Conservation (phyloP, 2,329 filamentous ascomycete genomes). For the Stagonosporopsis tanaceti region DNA sequence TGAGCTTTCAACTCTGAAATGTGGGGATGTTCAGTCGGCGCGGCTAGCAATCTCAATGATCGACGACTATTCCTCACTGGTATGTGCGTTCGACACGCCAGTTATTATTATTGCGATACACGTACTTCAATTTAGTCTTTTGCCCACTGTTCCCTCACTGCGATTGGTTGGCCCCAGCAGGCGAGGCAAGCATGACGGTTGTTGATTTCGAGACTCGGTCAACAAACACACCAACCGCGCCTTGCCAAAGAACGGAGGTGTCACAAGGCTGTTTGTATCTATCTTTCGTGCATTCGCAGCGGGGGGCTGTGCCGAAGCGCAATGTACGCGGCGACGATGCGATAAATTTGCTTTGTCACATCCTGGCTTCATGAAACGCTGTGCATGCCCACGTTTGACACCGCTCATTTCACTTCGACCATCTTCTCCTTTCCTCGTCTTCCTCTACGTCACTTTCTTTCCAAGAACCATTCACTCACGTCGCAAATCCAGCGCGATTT, state of each 20-base stretch:
- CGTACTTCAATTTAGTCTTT: background rate
- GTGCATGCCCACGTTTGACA: slow-evolving; percentile 26
- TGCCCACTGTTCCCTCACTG: background rate
- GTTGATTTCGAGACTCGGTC: background rate
- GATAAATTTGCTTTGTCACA: slow-evolving; percentile 33
- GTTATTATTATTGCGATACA: background rate
- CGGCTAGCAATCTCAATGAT: background rate
- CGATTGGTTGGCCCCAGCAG: background rate
- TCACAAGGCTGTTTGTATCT: slow-evolving; percentile 7
- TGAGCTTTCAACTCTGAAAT: background rate
- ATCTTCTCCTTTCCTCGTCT: slow-evolving; percentile 10
- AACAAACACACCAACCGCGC: background rate
- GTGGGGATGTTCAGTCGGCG: slow-evolving; percentile 9
- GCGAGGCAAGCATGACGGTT: background rate
- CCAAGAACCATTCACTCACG: background rate
- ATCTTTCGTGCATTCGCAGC: slow-evolving; percentile 6
- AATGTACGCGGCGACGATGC: slow-evolving; percentile 12
- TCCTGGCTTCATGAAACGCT: slow-evolving; percentile 30
- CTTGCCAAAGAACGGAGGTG: slow-evolving; percentile 1
- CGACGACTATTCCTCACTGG: background rate
- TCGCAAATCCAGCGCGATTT: background rate
- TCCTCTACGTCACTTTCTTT: slow-evolving; percentile 13
- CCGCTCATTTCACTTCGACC: slow-evolving; percentile 29
- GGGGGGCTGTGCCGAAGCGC: slow-evolving; percentile 17
- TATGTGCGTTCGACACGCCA: background rate